Evolutionary conservation across 225 moss, liverwort and hornwort genomes (phyloP), one percentile per base, ranked within the genome.

Genomic region (Ulota crispa): DNA sequence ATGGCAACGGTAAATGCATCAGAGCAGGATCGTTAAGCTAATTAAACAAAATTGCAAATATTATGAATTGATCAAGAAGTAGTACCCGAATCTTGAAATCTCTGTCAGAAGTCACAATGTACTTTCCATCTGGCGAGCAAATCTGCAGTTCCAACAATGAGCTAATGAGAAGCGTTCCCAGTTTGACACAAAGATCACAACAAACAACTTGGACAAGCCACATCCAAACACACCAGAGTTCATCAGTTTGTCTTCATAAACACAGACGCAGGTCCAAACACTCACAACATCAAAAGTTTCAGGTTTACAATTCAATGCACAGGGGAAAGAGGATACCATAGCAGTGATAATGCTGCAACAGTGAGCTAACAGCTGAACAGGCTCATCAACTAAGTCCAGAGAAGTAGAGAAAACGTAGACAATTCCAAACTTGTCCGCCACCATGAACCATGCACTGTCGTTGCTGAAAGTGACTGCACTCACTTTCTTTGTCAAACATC

Each of bases 291-390:
- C 68, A 63, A 14, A 45, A 7, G 7, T 60, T 78, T 68, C 55
- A 26, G 71, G 12, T 53, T 64, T 47, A 64, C 27, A 69, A 43
- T 72, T 36, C 55, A 53, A 77, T n/a, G 39, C 24, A 64, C 14
- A 45, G 45, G 42, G 76, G 18, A 21, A 36, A 75, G 70, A 53
- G 60, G 76, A 57, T 90, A 99, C 98, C 94, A 96, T 85, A 79
- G 86, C 89, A 42, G 99, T 99, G 77, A 99, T 96, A 54, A 99
- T 96, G 75, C 99, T 99, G 88, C 99, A 99, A 85, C 94, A 99
- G 57, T 99, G 99, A 85, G 94, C 99, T 61, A 99, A 89, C 6
- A 99, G 90, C 79, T 94, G 96, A 50, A 89, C 85, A 76, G 94
- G 92, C 75, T 87, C 88, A 67, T 89, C 92, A 63, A 71, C 73